Evolutionary conservation across 805 yeast genomes (phyloP), one percentile per base, ranked within the genome.

Genomic region (Schwanniomyces yamadae): DNA sequence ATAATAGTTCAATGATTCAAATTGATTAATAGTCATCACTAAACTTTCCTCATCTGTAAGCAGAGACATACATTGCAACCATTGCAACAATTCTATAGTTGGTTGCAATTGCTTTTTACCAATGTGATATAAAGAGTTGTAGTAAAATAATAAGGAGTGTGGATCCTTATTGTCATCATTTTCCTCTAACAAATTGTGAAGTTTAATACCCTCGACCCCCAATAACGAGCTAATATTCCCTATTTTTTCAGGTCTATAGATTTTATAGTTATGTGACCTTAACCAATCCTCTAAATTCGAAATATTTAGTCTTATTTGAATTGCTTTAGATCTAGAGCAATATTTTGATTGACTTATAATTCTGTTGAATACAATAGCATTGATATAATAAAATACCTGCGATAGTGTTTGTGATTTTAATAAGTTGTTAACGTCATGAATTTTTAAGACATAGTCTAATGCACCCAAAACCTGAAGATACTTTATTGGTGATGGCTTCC

Each of bases 201-300:
- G 44, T 10, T 40, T 24, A 12, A 44, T 32, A 4, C 41, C 16
- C 1, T 28, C 28, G 10, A 31, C 39, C 8, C 42, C 49, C 23
- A 54, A 35, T 17, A 63, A 43, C 6, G 34, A 36, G 8, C 34
- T 33, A 13, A 67, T 42, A 7, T 59, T 58, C 0, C 72, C 71
- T 20, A 57, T 40, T 5, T 14, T 39, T 4, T 63, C 69, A 1
- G 68, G 66, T 29, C 48, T 50, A 30, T 40, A 53, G 4, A 56
- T 77, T 19, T 69, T 68, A 45, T 74, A 66, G 49, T 80, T 78
- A 47, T 81, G 83, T 5, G 77, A 70, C 41, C 95, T 75, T 20
- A 91, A 75, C 99, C 99, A 93, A 53, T 93, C 96, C 59, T 93
- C 97, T 28, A 93, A 62, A 4, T 84, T 75, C 0, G 96, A 88